Base-by-base conservation (phyloP, 2,329 filamentous ascomycete species). In the Tolypocladium capitatum region DNA sequence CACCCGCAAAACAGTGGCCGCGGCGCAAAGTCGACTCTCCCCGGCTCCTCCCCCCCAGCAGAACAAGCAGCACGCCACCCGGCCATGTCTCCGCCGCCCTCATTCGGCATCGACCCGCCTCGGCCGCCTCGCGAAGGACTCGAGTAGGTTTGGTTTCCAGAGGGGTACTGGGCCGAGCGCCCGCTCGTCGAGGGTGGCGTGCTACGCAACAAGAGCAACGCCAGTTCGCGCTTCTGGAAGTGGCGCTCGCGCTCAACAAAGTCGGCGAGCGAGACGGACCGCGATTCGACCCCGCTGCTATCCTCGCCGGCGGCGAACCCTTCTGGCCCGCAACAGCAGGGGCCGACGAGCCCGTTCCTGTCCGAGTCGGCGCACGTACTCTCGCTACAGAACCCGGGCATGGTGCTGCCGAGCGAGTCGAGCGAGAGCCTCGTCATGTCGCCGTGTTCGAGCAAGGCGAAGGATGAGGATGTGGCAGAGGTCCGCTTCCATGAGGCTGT, bases 71-170 rank as follows among this genome's bases (percentile, higher is more conserved):
- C 13, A 24, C 20, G 11, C 5, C 16, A 13, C 9, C 24, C 24
- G 2, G 14, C 38, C 9, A 14, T 14, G 20, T 4, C 32, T 5
- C 21, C 49, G 47, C 7, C 24, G 5, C 18, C 16, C 18, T 4
- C 21, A 16, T 64, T 60, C 18, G 60, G 58, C 16, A 58, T 73
- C 28, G 75, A 80, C 48, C 76, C 76, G 3, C 77, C 76, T 24
- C 71, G 77, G 2, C 69, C 73, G n/a, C 63, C 77, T 46, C 72
- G 63, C 44, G 68, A 72, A 41, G 76, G 76, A 36, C 68, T 63
- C 55, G 77, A 81, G 63, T 81, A 75, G 77, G 77, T 80, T 24
- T 80, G 76, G 77, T 80, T 76, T 57, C 76, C 77, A 1, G 73
- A 71, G 46, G 77, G 77, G 6, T 81, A 78, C 57, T 80, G 76